phyloP scores from a whole-genome alignment of 2,329 filamentous ascomycete species.

The Beauveria asiatica region DNA sequence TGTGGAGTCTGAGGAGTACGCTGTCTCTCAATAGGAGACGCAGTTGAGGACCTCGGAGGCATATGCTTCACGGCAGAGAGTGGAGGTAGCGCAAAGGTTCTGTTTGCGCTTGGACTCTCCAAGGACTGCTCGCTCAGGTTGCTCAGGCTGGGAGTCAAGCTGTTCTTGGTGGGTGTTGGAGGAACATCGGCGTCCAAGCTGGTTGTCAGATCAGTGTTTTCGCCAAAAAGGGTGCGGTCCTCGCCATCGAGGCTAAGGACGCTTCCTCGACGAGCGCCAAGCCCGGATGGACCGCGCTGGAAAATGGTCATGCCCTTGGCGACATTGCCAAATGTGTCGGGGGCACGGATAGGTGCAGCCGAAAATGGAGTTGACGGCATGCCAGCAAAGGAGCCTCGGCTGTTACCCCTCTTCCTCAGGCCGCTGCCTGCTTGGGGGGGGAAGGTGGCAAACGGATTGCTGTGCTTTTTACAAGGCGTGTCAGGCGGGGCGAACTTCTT shows the following conservation, averaged over 20 bases:
- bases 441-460: constrained; percentile 59
- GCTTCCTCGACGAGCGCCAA: constrained; percentile 51
- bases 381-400: constrained; percentile 60
- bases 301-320: constrained; percentile 61
- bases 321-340: constrained; percentile 44
- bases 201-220: constrained; percentile 20
- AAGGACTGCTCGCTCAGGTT: constrained; percentile 30
- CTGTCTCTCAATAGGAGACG: constrained; percentile 51
- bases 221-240: constrained; percentile 45
- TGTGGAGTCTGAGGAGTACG: constrained; percentile 70
- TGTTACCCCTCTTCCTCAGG: constrained; percentile 54
- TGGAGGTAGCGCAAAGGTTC: constrained; percentile 32
- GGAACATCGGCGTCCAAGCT: constrained; percentile 55
- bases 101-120: constrained; percentile 40
- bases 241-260: constrained; percentile 76
- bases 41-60: constrained; percentile 36
- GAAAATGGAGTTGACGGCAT: constrained; percentile 77
- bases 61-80: constrained; percentile 32
- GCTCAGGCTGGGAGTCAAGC: constrained; percentile 33
- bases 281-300: constrained; percentile 40
- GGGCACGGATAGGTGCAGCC: constrained; percentile 39
- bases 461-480: constrained; percentile 88
- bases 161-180: constrained; percentile 86
- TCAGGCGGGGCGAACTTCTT: constrained; percentile 72
- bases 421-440: constrained; percentile 50